Base-by-base conservation (phyloP, 768 basidiomycete genomes). In the Heimioporus sp. region DNA sequence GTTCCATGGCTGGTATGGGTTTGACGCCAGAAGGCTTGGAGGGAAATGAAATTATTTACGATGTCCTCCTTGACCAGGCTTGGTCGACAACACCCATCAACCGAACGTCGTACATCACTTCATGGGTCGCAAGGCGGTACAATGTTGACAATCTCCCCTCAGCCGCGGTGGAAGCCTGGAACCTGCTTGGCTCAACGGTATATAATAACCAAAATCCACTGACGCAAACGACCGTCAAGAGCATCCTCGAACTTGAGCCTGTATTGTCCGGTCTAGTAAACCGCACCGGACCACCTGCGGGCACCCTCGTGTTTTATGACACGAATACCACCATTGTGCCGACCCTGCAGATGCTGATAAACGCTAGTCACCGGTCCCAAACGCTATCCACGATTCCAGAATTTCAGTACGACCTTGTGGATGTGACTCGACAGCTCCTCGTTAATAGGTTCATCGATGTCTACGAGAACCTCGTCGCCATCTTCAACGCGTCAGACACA, bases 261-360 rank as follows among this genome's bases (percentile, higher is more conserved):
- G 65, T 65, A 1, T 46, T 69, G 32, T 59, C 58, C 0, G 73
- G 73, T 21, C 56, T 76, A 10, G 65, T 66, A 1, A 68, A 72
- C 46, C 61, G 59, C 17, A 65, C 65, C 4, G 69, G 65, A 12
- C 64, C 60, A 12, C 64, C 60, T 42, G 68, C 67, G 17, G 65
- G 71, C 0, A 74, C 73, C 19, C 31, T 61, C 19, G 49, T 74
- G 8, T 67, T 67, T 30, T 75, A 76, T 35, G 65, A 75, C 52
- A 73, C 73, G 1, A 62, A 72, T 59, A 60, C 62, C 1, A 89
- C 89, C 6, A 79, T 95, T 38, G 81, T 91, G 11, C 87, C 92
- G 1, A 84, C 92, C 0, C 72, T 96, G 34, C 79, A 82, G 49
- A 92, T 90, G 3, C 71, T 97, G 2, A 72, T 78, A 4, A 74